Evolutionary conservation across 768 basidiomycete genomes (phyloP).

Genomic region (Coprinellus micaceus): DNA sequence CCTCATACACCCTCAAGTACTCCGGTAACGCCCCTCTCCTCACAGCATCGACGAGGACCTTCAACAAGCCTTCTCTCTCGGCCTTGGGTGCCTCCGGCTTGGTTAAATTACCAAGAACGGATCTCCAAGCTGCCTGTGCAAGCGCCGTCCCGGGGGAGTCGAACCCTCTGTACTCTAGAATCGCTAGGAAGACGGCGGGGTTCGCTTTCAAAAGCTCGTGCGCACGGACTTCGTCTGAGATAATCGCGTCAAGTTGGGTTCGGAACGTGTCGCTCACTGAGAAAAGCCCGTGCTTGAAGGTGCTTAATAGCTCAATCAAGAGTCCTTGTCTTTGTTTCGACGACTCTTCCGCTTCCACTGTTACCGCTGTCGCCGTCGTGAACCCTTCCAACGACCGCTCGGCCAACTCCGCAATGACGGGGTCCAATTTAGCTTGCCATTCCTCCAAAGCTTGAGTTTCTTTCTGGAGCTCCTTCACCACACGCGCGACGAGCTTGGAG

Average conservation of each 20-base stretch:
- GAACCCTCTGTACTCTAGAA: constrained; percentile 42
- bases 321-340: constrained; percentile 1
- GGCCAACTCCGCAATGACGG: constrained; percentile 29
- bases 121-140: constrained; percentile 17
- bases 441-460: constrained; percentile 22
- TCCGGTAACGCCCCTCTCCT: constrained; percentile 36
- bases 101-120: constrained; percentile 48
- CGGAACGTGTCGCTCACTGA: background rate
- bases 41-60: constrained; percentile 40
- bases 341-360: background rate
- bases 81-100: constrained; percentile 27
- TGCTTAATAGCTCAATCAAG: constrained; percentile 38
- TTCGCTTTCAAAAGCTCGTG: constrained; percentile 34
- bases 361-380: background rate
- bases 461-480: constrained; percentile 32
- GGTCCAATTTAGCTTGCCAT: constrained; percentile 33
- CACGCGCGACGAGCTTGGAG: constrained; percentile 37
- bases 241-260: constrained; percentile 45
- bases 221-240: constrained; percentile 15
- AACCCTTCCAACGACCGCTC: constrained; percentile 16
- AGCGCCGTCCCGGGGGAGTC: constrained; percentile 14
- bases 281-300: constrained; percentile 53
- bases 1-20: constrained; percentile 40
- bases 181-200: constrained; percentile 46
- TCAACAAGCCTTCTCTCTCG: constrained; percentile 16